phyloP scores from a whole-genome alignment of 2,329 filamentous ascomycete species.

The Stagonosporopsis tanaceti region DNA sequence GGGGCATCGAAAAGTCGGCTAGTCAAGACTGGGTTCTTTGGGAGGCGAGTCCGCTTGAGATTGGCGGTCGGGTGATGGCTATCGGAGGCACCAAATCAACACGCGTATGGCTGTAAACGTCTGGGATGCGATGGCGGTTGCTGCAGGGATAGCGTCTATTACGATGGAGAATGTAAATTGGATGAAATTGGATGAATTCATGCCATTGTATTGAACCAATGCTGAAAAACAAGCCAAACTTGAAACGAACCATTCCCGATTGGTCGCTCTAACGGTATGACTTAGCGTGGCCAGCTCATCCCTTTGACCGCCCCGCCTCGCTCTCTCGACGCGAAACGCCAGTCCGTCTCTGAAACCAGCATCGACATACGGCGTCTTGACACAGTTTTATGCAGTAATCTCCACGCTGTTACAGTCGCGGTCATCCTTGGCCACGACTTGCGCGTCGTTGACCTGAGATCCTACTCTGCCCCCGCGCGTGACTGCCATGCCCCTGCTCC shows the following conservation, averaged over 20 bases:
- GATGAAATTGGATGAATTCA: constrained; percentile 9
- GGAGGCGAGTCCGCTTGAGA: constrained; percentile 69
- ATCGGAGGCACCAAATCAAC: constrained; percentile 16
- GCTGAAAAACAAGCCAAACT: constrained; percentile 3
- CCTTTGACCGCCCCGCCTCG: constrained; percentile 11
- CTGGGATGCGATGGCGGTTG: not conserved
- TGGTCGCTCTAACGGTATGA: constrained; percentile 11
- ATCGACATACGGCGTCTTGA: constrained; percentile 11
- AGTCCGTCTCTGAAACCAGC: constrained; percentile 15
- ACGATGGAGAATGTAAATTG: constrained; percentile 1
- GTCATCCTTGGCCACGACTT: constrained; percentile 10
- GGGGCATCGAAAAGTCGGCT: constrained; percentile 31
- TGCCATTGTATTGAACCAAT: constrained; percentile 7
- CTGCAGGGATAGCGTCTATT: constrained; percentile 1
- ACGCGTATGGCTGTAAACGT: constrained; percentile 20
- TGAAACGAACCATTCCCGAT: constrained; percentile 15
- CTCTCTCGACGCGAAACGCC: constrained; percentile 15
- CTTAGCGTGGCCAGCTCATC: constrained; percentile 18
- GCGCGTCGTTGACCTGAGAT: constrained; percentile 1
- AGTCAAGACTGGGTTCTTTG: constrained; percentile 66
- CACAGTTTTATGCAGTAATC: constrained; percentile 15
- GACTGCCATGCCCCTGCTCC: constrained; percentile 10
- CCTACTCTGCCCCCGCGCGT: constrained; percentile 6
- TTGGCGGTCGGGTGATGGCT: constrained; percentile 61
- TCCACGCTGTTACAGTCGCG: constrained; percentile 12